Percentiles rank a stretch among this genome's conserved stretches.
Evolutionary conservation across 1,139 yeast species (phyloP).

Genomic region (Nakaseomyces glabratus): DNA sequence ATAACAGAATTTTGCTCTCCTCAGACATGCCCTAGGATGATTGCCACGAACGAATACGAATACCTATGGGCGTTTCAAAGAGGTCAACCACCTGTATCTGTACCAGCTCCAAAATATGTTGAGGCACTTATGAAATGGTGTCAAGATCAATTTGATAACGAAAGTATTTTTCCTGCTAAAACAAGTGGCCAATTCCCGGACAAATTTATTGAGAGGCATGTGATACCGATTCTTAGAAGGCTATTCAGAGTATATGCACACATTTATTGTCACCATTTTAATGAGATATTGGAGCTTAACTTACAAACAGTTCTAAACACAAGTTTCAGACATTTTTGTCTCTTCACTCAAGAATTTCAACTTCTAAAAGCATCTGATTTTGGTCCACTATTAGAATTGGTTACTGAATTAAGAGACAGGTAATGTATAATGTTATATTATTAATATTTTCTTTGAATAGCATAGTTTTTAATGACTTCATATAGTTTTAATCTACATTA

Average conservation of each 20-base stretch:
- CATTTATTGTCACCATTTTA: slow-evolving; percentile 94
- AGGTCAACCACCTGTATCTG: slow-evolving; percentile 60
- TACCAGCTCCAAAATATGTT: slow-evolving; percentile 91
- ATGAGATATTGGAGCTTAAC: slow-evolving; percentile 85
- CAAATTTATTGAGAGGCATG: slow-evolving; percentile 59
- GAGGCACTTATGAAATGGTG: slow-evolving; percentile 93
- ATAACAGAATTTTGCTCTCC: slow-evolving; percentile 96
- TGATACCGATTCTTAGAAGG: slow-evolving; percentile 80
- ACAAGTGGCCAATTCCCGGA: slow-evolving; percentile 78
- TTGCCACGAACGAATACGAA: slow-evolving; percentile 93
- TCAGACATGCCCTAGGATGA: slow-evolving; percentile 86
- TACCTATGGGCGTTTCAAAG: slow-evolving; percentile 62
- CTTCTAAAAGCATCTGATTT: slow-evolving; percentile 72
- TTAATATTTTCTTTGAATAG: too few relatives aligned
- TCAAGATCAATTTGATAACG: slow-evolving; percentile 82
- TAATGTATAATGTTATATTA: too few relatives aligned
- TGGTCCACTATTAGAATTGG: slow-evolving; percentile 87
- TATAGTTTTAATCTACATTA: too few relatives aligned
- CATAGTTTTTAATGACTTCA: too few relatives aligned
- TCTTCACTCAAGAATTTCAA: slow-evolving; percentile 76
- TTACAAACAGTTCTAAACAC: slow-evolving; percentile 90
- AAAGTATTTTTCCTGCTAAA: slow-evolving; percentile 79
- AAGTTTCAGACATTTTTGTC: slow-evolving; percentile 84
- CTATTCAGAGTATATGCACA: slow-evolving; percentile 95
- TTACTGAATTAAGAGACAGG: slow-evolving; percentile 43